Base-by-base conservation (phyloP, 2,329 filamentous ascomycete species). In the Lachnum nothofagi region DNA sequence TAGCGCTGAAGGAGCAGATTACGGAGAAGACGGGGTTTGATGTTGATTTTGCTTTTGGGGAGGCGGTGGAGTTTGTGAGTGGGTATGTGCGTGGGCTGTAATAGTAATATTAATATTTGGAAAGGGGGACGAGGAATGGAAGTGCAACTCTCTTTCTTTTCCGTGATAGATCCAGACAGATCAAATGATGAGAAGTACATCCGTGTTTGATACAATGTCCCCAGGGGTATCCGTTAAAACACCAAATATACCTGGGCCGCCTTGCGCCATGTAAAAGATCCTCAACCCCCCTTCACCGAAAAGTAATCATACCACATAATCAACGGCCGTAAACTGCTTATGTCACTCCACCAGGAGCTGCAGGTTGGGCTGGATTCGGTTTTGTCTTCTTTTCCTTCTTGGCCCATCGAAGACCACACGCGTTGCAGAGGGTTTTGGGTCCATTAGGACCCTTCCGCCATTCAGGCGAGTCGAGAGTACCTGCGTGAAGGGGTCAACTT, bases 371-470 rank as follows among this genome's bases (percentile, higher is more conserved):
- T 31, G 50, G 23, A 19, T 10, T 8, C 12, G 12, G 23, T 31
- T 42, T 22, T 42, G 56, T 73, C 61, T 89, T 91, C 75, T 93
- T 93, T 65, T 93, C 88, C 64, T 88, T 90, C 79, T 87, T 82
- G 14, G 82, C 82, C 82, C 82, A 86, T 44, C 82, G 74, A 24
- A 86, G 71, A 31, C 91, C 91, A 65, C 91, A 97, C 6, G 91
- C 91, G 70, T 97, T 97, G 69, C 91, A 97, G 10, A 97, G 72
- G 7, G 91, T 96, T 69, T 97, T 96, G 1, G 91, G 91, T 2
- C 91, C 91, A 54, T 81, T 88, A 0, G 91, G 91, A 0, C 91
- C 91, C 67, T 95, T 96, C 54, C 91, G 79, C 91, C 91, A 97
- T 72, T 97, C 91, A 0, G 91, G 91, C 14, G 88, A 95, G 64